Conservation (phyloP, 2,329 filamentous ascomycete species). For the Ascochyta viciae-villosae region DNA sequence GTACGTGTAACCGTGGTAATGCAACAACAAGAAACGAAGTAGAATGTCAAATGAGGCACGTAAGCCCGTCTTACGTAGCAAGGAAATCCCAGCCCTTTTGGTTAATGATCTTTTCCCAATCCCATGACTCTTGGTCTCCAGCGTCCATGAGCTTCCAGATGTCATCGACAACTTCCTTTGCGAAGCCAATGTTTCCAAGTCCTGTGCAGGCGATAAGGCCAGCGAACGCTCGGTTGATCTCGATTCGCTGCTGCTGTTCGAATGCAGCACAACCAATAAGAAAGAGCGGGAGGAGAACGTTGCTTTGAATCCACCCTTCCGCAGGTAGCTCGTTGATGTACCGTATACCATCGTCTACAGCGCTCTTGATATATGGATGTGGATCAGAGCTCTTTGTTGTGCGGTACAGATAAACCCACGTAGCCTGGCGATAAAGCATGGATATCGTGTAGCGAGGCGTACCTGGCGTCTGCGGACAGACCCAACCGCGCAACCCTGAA, state of each 20-base stretch:
- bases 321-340: slow-evolving; percentile 63
- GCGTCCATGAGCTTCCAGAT: slow-evolving; percentile 68
- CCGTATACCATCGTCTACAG: slow-evolving; percentile 65
- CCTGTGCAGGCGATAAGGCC: slow-evolving; percentile 63
- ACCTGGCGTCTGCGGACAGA: slow-evolving; percentile 62
- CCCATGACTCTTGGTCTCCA: slow-evolving; percentile 64
- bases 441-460: slow-evolving; percentile 63
- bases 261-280: slow-evolving; percentile 68
- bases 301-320: slow-evolving; percentile 63
- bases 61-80: slow-evolving; percentile 55
- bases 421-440: slow-evolving; percentile 67
- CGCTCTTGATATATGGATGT: slow-evolving; percentile 61
- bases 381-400: slow-evolving; percentile 65
- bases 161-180: slow-evolving; percentile 61
- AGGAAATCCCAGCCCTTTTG: slow-evolving; percentile 67
- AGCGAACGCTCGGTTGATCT: slow-evolving; percentile 62
- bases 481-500: slow-evolving; percentile 75
- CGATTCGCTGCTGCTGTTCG: slow-evolving; percentile 60
- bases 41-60: slow-evolving; percentile 1
- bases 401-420: slow-evolving; percentile 69
- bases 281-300: slow-evolving; percentile 68
- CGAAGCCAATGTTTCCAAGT: slow-evolving; percentile 65
- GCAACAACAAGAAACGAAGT: slow-evolving; percentile 16
- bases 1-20: slow-evolving; percentile 12
- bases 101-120: slow-evolving; percentile 68